phyloP scores from a whole-genome alignment of 225 moss, liverwort and hornwort species.

The Antitrichia curtipendula region DNA sequence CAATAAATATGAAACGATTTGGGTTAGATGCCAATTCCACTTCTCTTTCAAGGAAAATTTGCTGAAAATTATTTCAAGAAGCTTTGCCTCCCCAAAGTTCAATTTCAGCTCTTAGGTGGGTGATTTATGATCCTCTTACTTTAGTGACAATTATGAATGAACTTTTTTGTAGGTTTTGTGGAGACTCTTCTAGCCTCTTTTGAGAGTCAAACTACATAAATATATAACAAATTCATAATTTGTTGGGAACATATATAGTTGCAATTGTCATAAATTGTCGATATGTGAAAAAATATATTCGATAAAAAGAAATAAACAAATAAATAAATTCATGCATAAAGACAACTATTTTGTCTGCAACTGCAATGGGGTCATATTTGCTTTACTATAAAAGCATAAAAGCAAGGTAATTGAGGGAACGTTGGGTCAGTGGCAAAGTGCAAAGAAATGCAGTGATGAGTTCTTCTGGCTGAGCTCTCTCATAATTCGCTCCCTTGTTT shows the following conservation, averaged over 20 bases:
- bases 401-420: neutral
- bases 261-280: too few species aligned
- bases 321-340: too few species aligned
- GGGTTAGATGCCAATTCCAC: too few species aligned
- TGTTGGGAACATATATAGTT: neutral
- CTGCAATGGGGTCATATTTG: neutral
- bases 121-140: too few species aligned
- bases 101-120: too few species aligned
- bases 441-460: neutral
- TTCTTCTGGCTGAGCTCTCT: too few species aligned
- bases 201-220: neutral
- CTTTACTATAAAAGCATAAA: neutral
- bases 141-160: too few species aligned
- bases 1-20: too few species aligned
- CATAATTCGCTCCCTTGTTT: neutral
- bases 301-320: too few species aligned
- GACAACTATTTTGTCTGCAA: neutral
- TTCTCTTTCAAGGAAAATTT: too few species aligned
- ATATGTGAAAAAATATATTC: neutral
- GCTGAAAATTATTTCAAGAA: too few species aligned
- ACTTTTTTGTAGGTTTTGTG: neutral
- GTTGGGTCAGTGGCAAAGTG: neutral
- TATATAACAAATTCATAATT: neutral
- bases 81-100: too few species aligned
- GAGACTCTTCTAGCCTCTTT: neutral